Evolutionary conservation across 2,329 filamentous ascomycete species (phyloP), one percentile per base, ranked within the genome.

Genomic region (Fusarium bulbicola): DNA sequence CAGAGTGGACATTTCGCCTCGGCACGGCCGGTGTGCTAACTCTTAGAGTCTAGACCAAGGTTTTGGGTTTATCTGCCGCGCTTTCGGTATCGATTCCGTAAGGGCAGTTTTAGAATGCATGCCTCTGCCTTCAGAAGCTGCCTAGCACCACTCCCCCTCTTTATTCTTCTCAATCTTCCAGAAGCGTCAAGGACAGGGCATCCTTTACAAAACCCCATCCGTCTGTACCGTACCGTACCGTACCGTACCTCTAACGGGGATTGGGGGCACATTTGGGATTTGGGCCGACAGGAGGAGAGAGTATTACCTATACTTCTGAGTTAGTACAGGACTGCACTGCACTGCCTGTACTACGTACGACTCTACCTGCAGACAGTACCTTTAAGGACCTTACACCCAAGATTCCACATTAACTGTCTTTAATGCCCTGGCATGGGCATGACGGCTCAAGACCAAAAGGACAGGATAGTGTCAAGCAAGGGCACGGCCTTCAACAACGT

Each of bases 71-170:
- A 73, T 74, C 71, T 73, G 71, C 70, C 54, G 70, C 62, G 32
- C 57, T 59, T 57, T 77, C 76, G 76, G 76, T 76, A 76, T 64
- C 60, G 64, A 52, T 77, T 73, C 76, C 74, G 75, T 76, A 75
- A 46, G 64, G 75, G 50, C 60, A 74, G 64, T 62, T 66, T 69
- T 45, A 50, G 58, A 59, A 63, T 54, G 40, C 71, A 45, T 42
- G 54, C 59, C 42, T 45, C 42, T 45, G 56, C 8, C 50, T 54
- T 40, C 26, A 54, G 36, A 30, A 42, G 50, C 34, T 54, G 20
- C 34, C 50, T 54, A 42, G 42, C 37, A 52, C 54, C 46, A 54
- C 49, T 45, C 60, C 70, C 53, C 67, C 64, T 70, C 70, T 59
- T 73, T 57, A 45, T 74, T 68, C 65, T 74, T 72, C 64, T 71